These are phyloP conservation scores for Termitomyces sp. DNA, from an alignment of 768 basidiomycete species.

Conservation along the genomic window DNA sequence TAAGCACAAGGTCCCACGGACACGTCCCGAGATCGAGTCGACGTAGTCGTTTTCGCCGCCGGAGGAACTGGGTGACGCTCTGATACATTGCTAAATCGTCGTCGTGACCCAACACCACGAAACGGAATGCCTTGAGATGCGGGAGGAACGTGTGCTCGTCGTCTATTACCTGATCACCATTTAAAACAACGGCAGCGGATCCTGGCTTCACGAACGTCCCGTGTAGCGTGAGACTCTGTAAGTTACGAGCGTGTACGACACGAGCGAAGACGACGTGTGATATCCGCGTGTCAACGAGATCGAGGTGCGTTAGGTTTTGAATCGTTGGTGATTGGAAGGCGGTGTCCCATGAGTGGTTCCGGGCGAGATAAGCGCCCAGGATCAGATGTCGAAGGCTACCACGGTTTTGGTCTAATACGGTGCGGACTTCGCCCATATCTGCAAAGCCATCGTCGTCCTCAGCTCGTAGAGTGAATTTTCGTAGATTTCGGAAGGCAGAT, in stretches of 20 bases:
- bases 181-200: slow-evolving; percentile 55
- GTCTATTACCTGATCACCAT: slow-evolving; percentile 55
- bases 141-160: slow-evolving; percentile 57
- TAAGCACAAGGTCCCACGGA: slow-evolving; percentile 56
- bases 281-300: slow-evolving; percentile 67
- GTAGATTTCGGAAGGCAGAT: slow-evolving; percentile 52
- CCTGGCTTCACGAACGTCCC: slow-evolving; percentile 58
- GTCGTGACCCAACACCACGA: slow-evolving; percentile 60
- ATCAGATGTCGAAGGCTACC: slow-evolving; percentile 54
- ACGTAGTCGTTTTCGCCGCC: slow-evolving; percentile 40
- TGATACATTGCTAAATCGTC: slow-evolving; percentile 47
- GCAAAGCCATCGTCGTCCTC: slow-evolving; percentile 71
- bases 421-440: slow-evolving; percentile 63
- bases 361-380: slow-evolving; percentile 63
- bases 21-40: slow-evolving; percentile 60
- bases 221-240: slow-evolving; percentile 60
- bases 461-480: slow-evolving; percentile 62
- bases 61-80: slow-evolving; percentile 50
- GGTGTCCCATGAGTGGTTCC: slow-evolving; percentile 62
- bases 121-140: slow-evolving; percentile 56
- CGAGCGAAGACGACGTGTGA: slow-evolving; percentile 57
- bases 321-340: slow-evolving; percentile 61
- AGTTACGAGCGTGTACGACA: slow-evolving; percentile 55
- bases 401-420: slow-evolving; percentile 57
- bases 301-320: slow-evolving; percentile 61